Conservation (phyloP, 495 filamentous ascomycete species). For the Melanomma pulvis-pyrius region DNA sequence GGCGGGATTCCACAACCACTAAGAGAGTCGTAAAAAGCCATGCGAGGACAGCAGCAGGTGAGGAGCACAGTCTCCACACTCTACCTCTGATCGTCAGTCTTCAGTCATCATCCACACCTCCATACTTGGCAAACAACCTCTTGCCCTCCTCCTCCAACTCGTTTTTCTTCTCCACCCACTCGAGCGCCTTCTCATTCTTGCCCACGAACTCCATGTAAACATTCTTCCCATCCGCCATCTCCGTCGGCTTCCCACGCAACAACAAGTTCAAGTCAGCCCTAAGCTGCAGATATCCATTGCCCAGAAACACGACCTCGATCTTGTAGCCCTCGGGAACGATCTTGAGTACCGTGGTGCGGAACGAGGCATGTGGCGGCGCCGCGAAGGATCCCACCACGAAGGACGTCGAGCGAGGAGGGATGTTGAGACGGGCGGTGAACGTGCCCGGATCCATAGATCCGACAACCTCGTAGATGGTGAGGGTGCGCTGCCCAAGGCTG, state of each 20-base stretch:
- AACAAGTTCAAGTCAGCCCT: constrained; percentile 26
- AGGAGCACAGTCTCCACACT: neutral
- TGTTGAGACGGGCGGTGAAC: constrained; percentile 20
- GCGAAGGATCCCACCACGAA: constrained; percentile 13
- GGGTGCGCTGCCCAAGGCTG: constrained; percentile 17
- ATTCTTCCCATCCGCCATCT: constrained; percentile 15
- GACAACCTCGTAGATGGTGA: constrained; percentile 14
- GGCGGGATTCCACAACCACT: no score
- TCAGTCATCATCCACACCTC: constrained; percentile 7
- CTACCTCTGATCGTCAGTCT: neutral
- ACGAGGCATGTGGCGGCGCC: constrained; percentile 28
- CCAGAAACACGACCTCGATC: constrained; percentile 26
- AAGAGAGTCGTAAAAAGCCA: no score
- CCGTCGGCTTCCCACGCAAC: constrained; percentile 22
- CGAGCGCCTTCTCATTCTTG: constrained; percentile 23
- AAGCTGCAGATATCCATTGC: constrained; percentile 29
- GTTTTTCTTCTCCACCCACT: constrained; percentile 22
- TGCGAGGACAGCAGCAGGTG: no score
- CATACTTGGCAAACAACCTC: constrained; percentile 19
- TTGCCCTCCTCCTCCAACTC: constrained; percentile 14
- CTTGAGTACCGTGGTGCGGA: constrained; percentile 17
- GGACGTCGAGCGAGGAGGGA: constrained; percentile 20
- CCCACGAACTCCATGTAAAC: constrained; percentile 27
- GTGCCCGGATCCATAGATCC: constrained; percentile 11
- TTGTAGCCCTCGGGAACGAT: constrained; percentile 18